These are phyloP conservation scores for Reutealis trisperma DNA, from an alignment of 345 rosid genomes.

Conservation along the genomic window DNA sequence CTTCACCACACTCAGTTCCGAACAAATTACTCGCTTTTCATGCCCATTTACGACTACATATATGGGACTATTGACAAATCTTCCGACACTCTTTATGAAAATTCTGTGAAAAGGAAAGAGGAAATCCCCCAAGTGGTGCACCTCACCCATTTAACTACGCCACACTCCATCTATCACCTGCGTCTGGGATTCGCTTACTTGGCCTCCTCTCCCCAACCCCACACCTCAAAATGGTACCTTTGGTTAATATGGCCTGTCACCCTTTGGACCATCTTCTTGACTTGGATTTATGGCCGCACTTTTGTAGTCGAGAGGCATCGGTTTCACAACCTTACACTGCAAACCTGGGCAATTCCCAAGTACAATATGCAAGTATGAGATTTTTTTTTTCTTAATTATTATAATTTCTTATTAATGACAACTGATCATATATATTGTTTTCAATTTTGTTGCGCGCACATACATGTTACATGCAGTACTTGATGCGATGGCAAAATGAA, in stretches of 20 bases:
- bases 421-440: no score
- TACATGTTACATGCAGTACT: slow-evolving; percentile 40
- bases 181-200: slow-evolving; percentile 57
- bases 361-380: slow-evolving; percentile 55
- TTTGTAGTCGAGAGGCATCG: slow-evolving; percentile 58
- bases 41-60: slow-evolving; percentile 30
- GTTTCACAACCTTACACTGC: slow-evolving; percentile 46
- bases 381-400: not conserved
- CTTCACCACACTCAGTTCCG: slow-evolving; percentile 37
- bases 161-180: slow-evolving; percentile 62
- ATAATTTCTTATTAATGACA: no score
- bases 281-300: slow-evolving; percentile 47
- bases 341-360: slow-evolving; percentile 75
- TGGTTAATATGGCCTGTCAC: slow-evolving; percentile 68
- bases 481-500: slow-evolving; percentile 32
- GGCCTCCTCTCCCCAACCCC: slow-evolving; percentile 62
- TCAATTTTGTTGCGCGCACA: not conserved
- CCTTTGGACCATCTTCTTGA: slow-evolving; percentile 37
- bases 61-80: slow-evolving; percentile 27
- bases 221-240: slow-evolving; percentile 42
- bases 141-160: slow-evolving; percentile 59
- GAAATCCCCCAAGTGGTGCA: slow-evolving; percentile 65
- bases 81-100: slow-evolving; percentile 14
- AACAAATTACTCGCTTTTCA: slow-evolving; percentile 30
- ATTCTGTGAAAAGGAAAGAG: slow-evolving; percentile 31